These are phyloP conservation scores for Bacterosira constricta DNA, from an alignment of 108 stramenopile genomes.

Conservation along the genomic window DNA sequence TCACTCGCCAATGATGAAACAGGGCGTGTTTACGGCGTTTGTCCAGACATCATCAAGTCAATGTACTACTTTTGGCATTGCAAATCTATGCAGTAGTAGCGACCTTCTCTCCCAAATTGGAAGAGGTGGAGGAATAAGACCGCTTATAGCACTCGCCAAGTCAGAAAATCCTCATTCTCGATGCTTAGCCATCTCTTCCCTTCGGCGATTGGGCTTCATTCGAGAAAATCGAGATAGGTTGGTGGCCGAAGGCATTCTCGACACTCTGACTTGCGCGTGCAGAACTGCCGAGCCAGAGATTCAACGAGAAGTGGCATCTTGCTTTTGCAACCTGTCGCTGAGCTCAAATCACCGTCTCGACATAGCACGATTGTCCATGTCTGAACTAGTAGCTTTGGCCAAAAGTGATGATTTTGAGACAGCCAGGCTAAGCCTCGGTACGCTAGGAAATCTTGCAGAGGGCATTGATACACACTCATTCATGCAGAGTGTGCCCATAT, in stretches of 20 bases:
- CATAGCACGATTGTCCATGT: slow-evolving; percentile 57
- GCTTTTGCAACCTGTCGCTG: slow-evolving; percentile 71
- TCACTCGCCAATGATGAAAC: slow-evolving; percentile 39
- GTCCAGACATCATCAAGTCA: slow-evolving; percentile 29
- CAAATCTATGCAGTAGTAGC: slow-evolving; percentile 68
- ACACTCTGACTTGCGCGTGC: slow-evolving; percentile 49
- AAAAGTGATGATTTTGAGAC: slow-evolving; percentile 66
- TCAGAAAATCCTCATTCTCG: slow-evolving; percentile 56
- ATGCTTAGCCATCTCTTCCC: slow-evolving; percentile 69
- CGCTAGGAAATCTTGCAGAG: slow-evolving; percentile 81
- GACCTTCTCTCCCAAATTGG: slow-evolving; percentile 66
- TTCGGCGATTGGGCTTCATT: slow-evolving; percentile 64
- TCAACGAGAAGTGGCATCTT: slow-evolving; percentile 77
- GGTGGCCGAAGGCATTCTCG: slow-evolving; percentile 50
- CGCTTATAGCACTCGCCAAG: slow-evolving; percentile 55
- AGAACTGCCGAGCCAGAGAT: slow-evolving; percentile 57
- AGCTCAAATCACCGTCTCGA: slow-evolving; percentile 54
- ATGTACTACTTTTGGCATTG: slow-evolving; percentile 67
- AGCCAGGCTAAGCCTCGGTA: slow-evolving; percentile 66
- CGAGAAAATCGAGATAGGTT: slow-evolving; percentile 60
- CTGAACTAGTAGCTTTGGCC: slow-evolving; percentile 50
- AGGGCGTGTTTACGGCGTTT: slow-evolving; percentile 52
- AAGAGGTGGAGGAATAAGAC: slow-evolving; percentile 51
- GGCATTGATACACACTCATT: slow-evolving; percentile 71
- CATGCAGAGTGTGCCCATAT: background rate